Base-by-base conservation (phyloP, 164 flowering plant genomes). In the Stephania japonica region DNA sequence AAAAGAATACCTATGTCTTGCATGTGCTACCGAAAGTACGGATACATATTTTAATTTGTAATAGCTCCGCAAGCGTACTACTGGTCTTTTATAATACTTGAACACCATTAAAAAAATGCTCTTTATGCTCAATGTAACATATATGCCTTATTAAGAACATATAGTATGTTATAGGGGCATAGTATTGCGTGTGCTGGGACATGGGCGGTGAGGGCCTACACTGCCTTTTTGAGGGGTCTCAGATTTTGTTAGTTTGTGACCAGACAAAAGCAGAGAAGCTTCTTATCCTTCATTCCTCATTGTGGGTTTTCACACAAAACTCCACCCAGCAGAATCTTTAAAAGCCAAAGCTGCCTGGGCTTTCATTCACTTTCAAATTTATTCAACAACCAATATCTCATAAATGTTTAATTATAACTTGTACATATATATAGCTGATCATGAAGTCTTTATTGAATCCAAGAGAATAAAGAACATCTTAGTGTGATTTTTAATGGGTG, bases 231-330 rank as follows among this genome's bases (percentile, higher is more conserved):
- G 77, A 69, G 4, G 11, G 75, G 72, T 59, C 80, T 72, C 73
- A 72, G 63, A 61, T 62, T 80, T 84, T 85, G 87, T 85, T 84
- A 78, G 85, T 85, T 79, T 80, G 74, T 83, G 84, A 84, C 83
- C 85, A 84, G 90, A 85, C 90, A 85, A 85, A 85, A 87, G 87
- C 86, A 81, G 82, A 65, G 84, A 85, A 87, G 81, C 86, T 85
- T 85, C 87, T 80, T 75, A 78, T 80, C 83, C 80, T 79, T 73
- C 75, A 32, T 32, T 32, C 38, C 38, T 32, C 38, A 32, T 76
- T 71, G 47, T 78, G 62, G 73, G 84, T 81, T 82, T 84, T 81
- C 87, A 87, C 86, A 84, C 85, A 67, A 59, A 42, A 56, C 76
- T 6, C 53, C 67, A 68, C 66, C 70, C 74, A 24, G 32, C 21